Evolutionary conservation across 805 yeast genomes (phyloP).

Genomic region (Komagataella mondaviorum): DNA sequence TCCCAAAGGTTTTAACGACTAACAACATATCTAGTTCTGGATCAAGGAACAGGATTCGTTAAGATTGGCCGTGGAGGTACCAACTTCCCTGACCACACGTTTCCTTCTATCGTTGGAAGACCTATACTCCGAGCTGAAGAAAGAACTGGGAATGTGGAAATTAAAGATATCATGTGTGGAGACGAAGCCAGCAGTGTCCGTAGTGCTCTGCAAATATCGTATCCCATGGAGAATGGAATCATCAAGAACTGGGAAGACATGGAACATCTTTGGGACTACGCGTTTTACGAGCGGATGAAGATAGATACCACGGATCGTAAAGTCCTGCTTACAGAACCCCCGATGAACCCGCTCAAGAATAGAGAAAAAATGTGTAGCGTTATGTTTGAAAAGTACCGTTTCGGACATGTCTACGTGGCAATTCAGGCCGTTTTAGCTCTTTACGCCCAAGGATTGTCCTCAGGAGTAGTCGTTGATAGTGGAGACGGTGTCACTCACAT

Average conservation of each 20-base stretch:
- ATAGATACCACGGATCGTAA: slow-evolving; percentile 63
- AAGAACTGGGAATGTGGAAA: slow-evolving; percentile 59
- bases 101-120: slow-evolving; percentile 95
- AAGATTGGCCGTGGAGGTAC: slow-evolving; percentile 95
- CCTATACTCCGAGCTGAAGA: slow-evolving; percentile 97
- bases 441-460: slow-evolving; percentile 91
- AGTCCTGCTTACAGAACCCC: slow-evolving; percentile 90
- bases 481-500: slow-evolving; percentile 99
- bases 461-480: slow-evolving; percentile 97
- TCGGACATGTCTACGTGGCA: slow-evolving; percentile 90
- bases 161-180: slow-evolving; percentile 97
- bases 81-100: slow-evolving; percentile 93
- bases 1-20: background rate
- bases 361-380: slow-evolving; percentile 86
- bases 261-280: slow-evolving; percentile 97
- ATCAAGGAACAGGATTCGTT: slow-evolving; percentile 98
- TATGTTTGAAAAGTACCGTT: slow-evolving; percentile 83
- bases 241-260: slow-evolving; percentile 97
- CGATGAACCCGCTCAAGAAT: slow-evolving; percentile 89
- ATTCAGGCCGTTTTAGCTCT: slow-evolving; percentile 96
- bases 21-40: slow-evolving; percentile 46
- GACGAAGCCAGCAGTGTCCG: slow-evolving; percentile 88
- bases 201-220: slow-evolving; percentile 81
- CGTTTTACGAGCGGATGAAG: slow-evolving; percentile 84
- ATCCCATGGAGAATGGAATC: slow-evolving; percentile 98